Base-by-base conservation (phyloP, 2,329 filamentous ascomycete genomes). In the Apiospora marii region DNA sequence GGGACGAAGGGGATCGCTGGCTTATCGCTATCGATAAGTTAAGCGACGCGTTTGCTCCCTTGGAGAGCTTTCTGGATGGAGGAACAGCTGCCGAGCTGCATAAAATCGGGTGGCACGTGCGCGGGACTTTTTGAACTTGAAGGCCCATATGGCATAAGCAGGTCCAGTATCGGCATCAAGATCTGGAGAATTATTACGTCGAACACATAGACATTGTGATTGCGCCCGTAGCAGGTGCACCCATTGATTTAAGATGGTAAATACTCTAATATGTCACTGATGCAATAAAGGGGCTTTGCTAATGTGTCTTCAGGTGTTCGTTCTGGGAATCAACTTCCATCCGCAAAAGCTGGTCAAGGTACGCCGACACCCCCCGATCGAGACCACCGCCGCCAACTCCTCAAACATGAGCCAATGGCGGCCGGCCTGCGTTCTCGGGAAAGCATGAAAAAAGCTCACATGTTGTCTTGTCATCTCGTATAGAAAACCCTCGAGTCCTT, bases 341-440 rank as follows among this genome's bases (percentile, higher is more conserved):
- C 95, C 98, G 85, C 85, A 87, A 79, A 92, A 92, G 83, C 90
- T 98, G 80, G 92, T 98, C 82, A 93, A 93, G 87, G 94, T 94
- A 90, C 82, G 85, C 44, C 64, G n/a, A 22, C 64, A 51, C 24
- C 70, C 30, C 27, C 51, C 8, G 16, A 71, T 16, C n/a, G 41
- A 16, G 3, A 27, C 46, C 19, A 27, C 22, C 27, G n/a, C 67
- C 12, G 14, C n/a, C 44, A 24, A 64, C 58, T 64, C 16, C 43
- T 43, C 37, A 14, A 46, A 2, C 2, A 13, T 24, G 6, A 24
- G 6, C 24, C 67, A 49, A 46, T 49, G 67, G 44, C 67, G 27
- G 44, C 67, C 13, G 19, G 2, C 5, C 22, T 8, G 19, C 4
- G 1, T 34, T n/a, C 2, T 12, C 16, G 24, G 16, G 43, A 14